Conservation (phyloP, 2,329 filamentous ascomycete genomes). For the Trichoderma afroharzianum region DNA sequence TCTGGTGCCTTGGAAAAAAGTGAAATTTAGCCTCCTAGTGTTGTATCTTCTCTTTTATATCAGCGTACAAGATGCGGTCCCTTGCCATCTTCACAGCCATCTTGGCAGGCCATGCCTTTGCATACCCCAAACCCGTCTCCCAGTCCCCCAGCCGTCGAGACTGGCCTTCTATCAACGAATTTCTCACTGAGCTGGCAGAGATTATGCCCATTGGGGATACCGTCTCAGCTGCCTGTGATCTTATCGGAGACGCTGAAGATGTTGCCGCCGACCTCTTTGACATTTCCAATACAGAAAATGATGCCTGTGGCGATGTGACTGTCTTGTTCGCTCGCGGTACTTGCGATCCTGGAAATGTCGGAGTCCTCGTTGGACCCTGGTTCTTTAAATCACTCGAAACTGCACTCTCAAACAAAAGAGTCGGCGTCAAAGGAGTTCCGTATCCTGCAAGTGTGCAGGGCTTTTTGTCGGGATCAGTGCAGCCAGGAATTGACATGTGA, state of each 20-base stretch:
- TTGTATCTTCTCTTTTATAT: neutral
- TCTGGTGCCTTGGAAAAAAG: neutral
- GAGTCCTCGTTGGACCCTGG: slow-evolving; percentile 28
- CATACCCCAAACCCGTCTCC: slow-evolving; percentile 4
- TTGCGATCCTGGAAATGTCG: slow-evolving; percentile 30
- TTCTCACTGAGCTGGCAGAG: slow-evolving; percentile 14
- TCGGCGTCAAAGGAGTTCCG: slow-evolving; percentile 28
- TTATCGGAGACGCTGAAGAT: slow-evolving; percentile 18
- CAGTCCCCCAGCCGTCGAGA: neutral
- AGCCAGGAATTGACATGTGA: slow-evolving; percentile 25
- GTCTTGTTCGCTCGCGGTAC: slow-evolving; percentile 31
- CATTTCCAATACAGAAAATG: slow-evolving; percentile 19
- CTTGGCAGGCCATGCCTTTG: slow-evolving; percentile 16
- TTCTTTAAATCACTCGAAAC: slow-evolving; percentile 25
- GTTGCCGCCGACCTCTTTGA: slow-evolving; percentile 17
- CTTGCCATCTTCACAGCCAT: neutral
- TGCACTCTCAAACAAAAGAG: slow-evolving; percentile 14
- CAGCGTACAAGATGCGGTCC: slow-evolving; percentile 11
- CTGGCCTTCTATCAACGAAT: slow-evolving; percentile 17
- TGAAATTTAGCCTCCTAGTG: neutral
- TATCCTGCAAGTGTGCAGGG: slow-evolving; percentile 29
- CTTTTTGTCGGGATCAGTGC: slow-evolving; percentile 24
- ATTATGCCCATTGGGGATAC: slow-evolving; percentile 20
- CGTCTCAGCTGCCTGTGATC: slow-evolving; percentile 19
- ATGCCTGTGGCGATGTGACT: slow-evolving; percentile 27